Evolutionary conservation across 768 basidiomycete genomes (phyloP).

Genomic region (Collybia sp.): DNA sequence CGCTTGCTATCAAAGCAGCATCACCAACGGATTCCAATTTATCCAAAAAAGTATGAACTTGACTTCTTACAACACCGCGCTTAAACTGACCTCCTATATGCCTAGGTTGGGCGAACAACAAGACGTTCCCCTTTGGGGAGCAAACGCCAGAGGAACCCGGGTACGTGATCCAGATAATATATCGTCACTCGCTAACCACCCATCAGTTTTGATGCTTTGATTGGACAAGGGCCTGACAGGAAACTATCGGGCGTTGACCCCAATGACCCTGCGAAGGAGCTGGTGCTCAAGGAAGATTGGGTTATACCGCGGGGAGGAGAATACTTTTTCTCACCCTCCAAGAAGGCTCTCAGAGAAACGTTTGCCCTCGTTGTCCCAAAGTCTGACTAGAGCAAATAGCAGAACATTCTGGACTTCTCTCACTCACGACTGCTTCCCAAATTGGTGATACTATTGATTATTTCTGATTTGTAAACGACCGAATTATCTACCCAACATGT

Average conservation of each 20-base stretch:
- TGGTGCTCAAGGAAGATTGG: conserved; percentile 25
- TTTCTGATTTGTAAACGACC: no score
- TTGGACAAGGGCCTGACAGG: conserved; percentile 26
- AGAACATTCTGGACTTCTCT: no score
- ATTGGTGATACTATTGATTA: not conserved
- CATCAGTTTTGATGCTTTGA: conserved; percentile 44
- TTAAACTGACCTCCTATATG: not conserved
- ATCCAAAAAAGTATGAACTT: conserved; percentile 30
- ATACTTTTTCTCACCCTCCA: conserved; percentile 49
- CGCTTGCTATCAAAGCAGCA: conserved; percentile 36
- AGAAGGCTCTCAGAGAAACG: conserved; percentile 37
- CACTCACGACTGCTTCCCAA: not conserved
- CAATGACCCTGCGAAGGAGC: conserved; percentile 20
- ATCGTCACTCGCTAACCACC: not conserved
- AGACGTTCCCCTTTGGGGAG: conserved; percentile 27
- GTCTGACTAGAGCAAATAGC: no score
- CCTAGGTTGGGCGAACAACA: conserved; percentile 33
- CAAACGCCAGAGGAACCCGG: conserved; percentile 22
- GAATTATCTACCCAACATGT: no score
- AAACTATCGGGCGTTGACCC: conserved; percentile 26
- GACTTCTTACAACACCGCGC: not conserved
- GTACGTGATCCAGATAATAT: conserved; percentile 12
- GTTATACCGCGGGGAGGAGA: conserved; percentile 45
- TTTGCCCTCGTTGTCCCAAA: conserved; percentile 11
- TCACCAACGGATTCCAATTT: conserved; percentile 36